Evolutionary conservation across 331 rosid species (phyloP).

Genomic region (Rosa hybrid): DNA sequence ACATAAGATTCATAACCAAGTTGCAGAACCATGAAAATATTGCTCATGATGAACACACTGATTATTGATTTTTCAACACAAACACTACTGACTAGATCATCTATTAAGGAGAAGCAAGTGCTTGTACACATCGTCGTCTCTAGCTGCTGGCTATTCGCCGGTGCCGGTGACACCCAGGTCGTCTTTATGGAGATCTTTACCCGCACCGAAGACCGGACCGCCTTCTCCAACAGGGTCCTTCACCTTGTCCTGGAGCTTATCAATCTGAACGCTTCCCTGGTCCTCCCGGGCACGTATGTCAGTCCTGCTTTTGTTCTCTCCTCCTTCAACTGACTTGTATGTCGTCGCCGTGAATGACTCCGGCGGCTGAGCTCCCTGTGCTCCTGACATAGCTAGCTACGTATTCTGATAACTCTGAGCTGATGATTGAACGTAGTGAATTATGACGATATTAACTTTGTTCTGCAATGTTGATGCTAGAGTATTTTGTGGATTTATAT

Average conservation of each 20-base stretch:
- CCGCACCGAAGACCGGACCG: conserved; percentile 79
- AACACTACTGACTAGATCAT: neutral
- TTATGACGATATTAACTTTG: neutral
- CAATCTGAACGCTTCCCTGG: conserved; percentile 69
- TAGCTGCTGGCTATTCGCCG: conserved; percentile 23
- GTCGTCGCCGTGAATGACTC: conserved; percentile 63
- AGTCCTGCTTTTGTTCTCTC: conserved; percentile 63
- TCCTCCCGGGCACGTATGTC: conserved; percentile 54
- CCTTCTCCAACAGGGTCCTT: conserved; percentile 65
- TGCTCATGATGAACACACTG: neutral
- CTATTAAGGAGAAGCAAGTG: neutral
- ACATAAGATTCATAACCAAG: neutral
- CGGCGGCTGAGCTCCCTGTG: conserved; percentile 79
- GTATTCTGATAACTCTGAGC: neutral
- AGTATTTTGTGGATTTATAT: neutral
- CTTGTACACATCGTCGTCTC: neutral
- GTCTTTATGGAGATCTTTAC: conserved; percentile 48
- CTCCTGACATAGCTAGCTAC: conserved; percentile 63
- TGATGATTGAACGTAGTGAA: neutral
- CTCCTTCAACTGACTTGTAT: conserved; percentile 63
- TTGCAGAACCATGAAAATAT: neutral
- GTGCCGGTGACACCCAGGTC: conserved; percentile 82
- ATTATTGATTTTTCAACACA: neutral
- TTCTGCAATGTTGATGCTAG: neutral
- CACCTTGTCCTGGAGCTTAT: conserved; percentile 70